A percentile compares a stretch with the other conserved stretches of the same genome.
Conservation (phyloP, 2,329 filamentous ascomycete genomes). For the Ampelomyces quisqualis region DNA sequence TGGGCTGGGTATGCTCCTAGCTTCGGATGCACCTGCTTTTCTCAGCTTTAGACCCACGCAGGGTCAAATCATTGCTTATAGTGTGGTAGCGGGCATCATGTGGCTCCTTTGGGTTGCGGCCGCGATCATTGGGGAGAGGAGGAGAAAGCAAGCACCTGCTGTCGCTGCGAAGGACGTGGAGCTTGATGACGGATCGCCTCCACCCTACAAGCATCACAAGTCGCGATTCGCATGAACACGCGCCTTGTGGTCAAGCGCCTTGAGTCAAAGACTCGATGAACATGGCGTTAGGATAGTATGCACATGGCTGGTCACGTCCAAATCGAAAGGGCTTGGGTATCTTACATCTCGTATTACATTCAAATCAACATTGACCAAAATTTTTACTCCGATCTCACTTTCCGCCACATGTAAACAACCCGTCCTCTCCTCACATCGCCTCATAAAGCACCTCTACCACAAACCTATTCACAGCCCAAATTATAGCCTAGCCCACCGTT, state of each 20-base stretch:
- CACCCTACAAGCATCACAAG: constrained; percentile 9
- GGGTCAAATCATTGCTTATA: constrained; percentile 37
- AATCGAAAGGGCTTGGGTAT: no score
- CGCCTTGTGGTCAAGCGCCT: no score
- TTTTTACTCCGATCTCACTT: no score
- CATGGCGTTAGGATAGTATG: neutral
- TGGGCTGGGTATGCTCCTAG: constrained; percentile 52
- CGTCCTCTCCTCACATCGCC: no score
- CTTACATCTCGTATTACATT: no score
- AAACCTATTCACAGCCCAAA: neutral
- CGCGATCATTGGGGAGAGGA: constrained; percentile 33
- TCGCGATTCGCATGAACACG: neutral
- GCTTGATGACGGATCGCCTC: constrained; percentile 1
- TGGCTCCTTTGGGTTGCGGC: constrained; percentile 38
- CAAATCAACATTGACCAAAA: no score
- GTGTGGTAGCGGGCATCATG: constrained; percentile 37
- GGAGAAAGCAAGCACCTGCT: constrained; percentile 7
- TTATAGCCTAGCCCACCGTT: neutral
- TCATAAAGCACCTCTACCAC: neutral
- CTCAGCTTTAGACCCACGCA: constrained; percentile 26
- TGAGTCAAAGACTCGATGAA: no score
- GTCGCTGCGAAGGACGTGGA: constrained; percentile 12
- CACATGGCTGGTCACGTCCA: neutral
- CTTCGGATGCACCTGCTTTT: constrained; percentile 27
- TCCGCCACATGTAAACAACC: no score